Evolutionary conservation across 805 yeast genomes (phyloP).

Genomic region (Zygosaccharomyces bisporus): DNA sequence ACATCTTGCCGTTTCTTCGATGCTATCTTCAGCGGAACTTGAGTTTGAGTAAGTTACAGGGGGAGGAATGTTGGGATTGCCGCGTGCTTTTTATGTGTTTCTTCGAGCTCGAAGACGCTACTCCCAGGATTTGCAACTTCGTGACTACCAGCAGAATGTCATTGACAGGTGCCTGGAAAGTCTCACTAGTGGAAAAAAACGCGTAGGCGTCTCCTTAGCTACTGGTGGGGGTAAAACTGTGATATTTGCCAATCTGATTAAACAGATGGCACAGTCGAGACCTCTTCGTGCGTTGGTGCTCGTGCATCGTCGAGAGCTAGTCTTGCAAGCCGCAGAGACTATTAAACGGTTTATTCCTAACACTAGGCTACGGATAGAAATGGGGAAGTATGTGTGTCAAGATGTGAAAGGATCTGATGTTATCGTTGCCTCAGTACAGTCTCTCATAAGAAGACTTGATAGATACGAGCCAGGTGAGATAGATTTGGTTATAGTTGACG

Average conservation of each 20-base stretch:
- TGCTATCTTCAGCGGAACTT: too few species aligned
- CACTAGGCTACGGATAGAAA: constrained; percentile 58
- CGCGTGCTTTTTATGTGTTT: neutral
- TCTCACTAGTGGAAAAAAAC: constrained; percentile 40
- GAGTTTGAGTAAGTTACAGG: too few species aligned
- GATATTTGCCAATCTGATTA: constrained; percentile 58
- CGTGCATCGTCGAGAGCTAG: constrained; percentile 79
- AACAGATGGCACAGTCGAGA: constrained; percentile 25
- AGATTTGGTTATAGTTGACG: constrained; percentile 78
- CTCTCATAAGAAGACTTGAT: constrained; percentile 48
- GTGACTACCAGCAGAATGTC: constrained; percentile 70
- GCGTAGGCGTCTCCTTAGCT: constrained; percentile 81
- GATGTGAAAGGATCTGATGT: constrained; percentile 48
- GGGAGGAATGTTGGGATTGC: neutral
- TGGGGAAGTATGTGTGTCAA: constrained; percentile 47
- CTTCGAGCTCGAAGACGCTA: constrained; percentile 4
- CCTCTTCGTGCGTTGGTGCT: constrained; percentile 47
- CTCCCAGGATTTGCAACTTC: constrained; percentile 23
- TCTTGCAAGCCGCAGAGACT: constrained; percentile 59
- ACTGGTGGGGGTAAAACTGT: constrained; percentile 97
- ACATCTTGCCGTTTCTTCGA: too few species aligned
- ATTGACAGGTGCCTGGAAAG: constrained; percentile 52
- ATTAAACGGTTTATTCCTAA: constrained; percentile 48
- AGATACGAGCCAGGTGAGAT: constrained; percentile 51
- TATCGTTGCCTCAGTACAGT: constrained; percentile 72